Evolutionary conservation across 306 rosid species (phyloP).

Genomic region (Fragaria nilgerrensis): DNA sequence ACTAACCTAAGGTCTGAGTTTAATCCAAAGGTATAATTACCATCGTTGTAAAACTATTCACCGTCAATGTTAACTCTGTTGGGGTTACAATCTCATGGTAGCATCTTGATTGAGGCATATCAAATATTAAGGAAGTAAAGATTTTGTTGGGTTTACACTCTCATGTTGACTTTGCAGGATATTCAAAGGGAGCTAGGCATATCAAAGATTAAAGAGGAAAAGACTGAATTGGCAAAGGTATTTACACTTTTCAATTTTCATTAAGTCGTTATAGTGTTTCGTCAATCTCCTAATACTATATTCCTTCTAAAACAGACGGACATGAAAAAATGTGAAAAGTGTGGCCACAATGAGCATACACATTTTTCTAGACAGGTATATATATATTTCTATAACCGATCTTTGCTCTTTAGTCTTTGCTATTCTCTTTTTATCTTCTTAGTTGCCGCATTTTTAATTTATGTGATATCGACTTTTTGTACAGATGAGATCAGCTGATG

Average conservation of each 20-base stretch:
- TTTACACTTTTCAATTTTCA: not conserved
- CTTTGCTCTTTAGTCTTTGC: not conserved
- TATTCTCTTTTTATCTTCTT: not conserved
- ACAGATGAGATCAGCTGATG: conserved; percentile 64
- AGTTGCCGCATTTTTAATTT: not conserved
- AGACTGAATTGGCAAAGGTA: conserved; percentile 54
- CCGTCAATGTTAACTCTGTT: not conserved
- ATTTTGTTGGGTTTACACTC: not conserved
- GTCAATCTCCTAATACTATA: not conserved
- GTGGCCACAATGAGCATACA: conserved; percentile 69
- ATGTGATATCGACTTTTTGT: not conserved
- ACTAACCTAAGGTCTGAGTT: no score
- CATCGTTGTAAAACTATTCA: not conserved
- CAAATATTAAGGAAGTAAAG: conserved; percentile 37
- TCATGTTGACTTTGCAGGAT: conserved; percentile 28
- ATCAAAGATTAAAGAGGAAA: conserved; percentile 39
- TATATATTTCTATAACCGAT: not conserved
- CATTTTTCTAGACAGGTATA: conserved; percentile 45
- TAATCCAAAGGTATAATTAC: not conserved
- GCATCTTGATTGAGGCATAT: conserved; percentile 25
- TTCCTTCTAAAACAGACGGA: conserved; percentile 36
- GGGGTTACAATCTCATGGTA: not conserved
- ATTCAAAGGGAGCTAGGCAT: conserved; percentile 46
- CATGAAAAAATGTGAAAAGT: conserved; percentile 67
- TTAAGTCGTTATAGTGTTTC: not conserved